These are phyloP conservation scores for Chlorella variabilis DNA, from an alignment of 163 green algal species.

Conservation along the genomic window DNA sequence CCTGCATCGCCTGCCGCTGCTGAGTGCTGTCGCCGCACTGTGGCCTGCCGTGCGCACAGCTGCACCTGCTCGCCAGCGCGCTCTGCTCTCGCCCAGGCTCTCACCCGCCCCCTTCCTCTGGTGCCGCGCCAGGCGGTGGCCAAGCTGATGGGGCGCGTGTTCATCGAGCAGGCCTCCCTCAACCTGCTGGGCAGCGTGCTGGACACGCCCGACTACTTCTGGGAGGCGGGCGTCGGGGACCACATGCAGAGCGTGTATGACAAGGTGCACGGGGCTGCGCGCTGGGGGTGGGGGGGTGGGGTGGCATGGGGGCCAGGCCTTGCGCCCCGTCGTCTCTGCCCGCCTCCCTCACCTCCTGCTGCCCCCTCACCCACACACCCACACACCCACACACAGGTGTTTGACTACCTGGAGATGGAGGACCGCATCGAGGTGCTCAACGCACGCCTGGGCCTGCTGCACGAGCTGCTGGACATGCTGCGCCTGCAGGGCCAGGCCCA, in stretches of 20 bases:
- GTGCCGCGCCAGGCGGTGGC: slow-evolving; percentile 75
- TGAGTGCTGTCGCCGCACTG: too few relatives aligned
- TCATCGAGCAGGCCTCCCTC: slow-evolving; percentile 78
- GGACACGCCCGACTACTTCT: slow-evolving; percentile 89
- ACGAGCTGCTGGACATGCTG: slow-evolving; percentile 80
- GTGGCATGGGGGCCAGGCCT: too few relatives aligned
- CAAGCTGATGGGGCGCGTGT: slow-evolving; percentile 80
- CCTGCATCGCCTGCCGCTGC: too few relatives aligned
- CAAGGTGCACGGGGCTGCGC: slow-evolving; percentile 45
- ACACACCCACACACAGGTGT: too few relatives aligned
- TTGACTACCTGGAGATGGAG: slow-evolving; percentile 88
- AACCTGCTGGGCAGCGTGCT: slow-evolving; percentile 86
- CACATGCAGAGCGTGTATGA: slow-evolving; percentile 77
- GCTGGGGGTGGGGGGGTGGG: too few relatives aligned
- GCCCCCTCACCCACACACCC: too few relatives aligned
- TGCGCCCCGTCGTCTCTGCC: too few relatives aligned
- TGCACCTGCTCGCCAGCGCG: too few relatives aligned
- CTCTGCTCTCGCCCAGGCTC: not conserved
- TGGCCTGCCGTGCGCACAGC: too few relatives aligned
- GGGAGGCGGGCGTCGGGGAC: slow-evolving; percentile 66
- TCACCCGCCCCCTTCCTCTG: too few relatives aligned
- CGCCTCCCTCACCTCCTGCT: too few relatives aligned
- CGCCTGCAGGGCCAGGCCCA: slow-evolving; percentile 53
- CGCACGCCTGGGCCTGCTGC: slow-evolving; percentile 76
- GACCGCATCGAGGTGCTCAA: slow-evolving; percentile 86